Conservation (phyloP, 2,329 filamentous ascomycete genomes). For the Penicillium brevicompactum region DNA sequence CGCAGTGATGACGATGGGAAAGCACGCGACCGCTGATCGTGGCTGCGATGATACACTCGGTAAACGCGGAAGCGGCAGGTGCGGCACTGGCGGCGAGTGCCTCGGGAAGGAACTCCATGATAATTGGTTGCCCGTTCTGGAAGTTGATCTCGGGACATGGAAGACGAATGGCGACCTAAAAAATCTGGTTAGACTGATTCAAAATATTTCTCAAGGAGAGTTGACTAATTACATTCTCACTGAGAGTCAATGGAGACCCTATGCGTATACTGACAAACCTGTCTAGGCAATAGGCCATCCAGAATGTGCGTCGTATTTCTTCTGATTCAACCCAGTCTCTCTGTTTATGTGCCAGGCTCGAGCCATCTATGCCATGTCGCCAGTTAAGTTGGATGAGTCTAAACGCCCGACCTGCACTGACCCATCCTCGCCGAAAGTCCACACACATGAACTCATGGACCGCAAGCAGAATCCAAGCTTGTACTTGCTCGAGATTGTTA, state of each 20-base stretch:
- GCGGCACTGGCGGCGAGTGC: neutral
- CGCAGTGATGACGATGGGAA: neutral
- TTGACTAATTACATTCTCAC: neutral
- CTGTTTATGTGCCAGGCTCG: conserved; percentile 3
- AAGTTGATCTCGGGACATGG: neutral
- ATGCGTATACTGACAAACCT: conserved; percentile 28
- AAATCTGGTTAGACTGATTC: too few relatives aligned
- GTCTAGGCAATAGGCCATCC: conserved; percentile 41
- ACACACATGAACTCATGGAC: conserved; percentile 41
- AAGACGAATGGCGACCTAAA: neutral
- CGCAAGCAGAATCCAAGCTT: conserved; percentile 25
- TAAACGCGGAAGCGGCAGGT: neutral
- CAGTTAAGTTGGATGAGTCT: conserved; percentile 39
- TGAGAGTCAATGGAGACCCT: neutral
- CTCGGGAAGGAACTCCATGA: neutral
- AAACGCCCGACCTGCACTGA: conserved; percentile 39
- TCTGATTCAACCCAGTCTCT: conserved; percentile 25
- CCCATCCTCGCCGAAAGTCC: conserved; percentile 36
- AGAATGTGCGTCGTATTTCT: conserved; percentile 38
- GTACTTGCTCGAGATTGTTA: neutral
- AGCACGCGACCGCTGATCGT: neutral
- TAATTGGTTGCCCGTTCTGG: neutral
- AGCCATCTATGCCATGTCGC: conserved; percentile 35
- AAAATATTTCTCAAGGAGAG: too few relatives aligned
- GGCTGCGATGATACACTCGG: neutral